A percentile compares a stretch with the other conserved stretches of the same genome.
These are phyloP conservation scores for Chrysanthemum seticuspe DNA, from an alignment of 129 eudicot species.

Conservation along the genomic window DNA sequence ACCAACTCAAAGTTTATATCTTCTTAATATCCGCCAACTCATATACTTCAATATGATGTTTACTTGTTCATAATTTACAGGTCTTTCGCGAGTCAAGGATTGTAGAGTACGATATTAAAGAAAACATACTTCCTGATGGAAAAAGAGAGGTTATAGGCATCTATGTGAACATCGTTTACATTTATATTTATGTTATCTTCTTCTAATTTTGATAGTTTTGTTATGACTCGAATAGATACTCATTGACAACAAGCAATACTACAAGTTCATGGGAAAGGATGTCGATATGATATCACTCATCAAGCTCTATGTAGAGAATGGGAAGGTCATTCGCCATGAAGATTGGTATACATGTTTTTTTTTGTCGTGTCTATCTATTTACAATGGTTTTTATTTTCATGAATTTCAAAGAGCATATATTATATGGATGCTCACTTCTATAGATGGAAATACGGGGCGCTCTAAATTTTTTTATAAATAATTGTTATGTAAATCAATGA, in stretches of 20 bases:
- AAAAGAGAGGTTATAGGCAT: slow-evolving; percentile 57
- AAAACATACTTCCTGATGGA: slow-evolving; percentile 59
- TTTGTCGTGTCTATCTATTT: background rate
- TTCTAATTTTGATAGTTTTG: background rate
- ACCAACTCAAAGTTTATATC: background rate
- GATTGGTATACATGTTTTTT: slow-evolving; percentile 49
- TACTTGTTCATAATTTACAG: slow-evolving; percentile 34
- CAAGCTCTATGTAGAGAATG: slow-evolving; percentile 63
- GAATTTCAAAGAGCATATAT: too few species aligned
- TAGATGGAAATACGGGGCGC: too few species aligned
- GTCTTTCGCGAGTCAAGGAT: slow-evolving; percentile 73
- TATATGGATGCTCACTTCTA: too few species aligned
- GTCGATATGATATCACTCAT: slow-evolving; percentile 79
- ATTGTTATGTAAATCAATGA: too few species aligned
- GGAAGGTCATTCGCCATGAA: slow-evolving; percentile 80
- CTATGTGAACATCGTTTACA: background rate
- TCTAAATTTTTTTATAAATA: too few species aligned
- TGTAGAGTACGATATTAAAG: slow-evolving; percentile 64
- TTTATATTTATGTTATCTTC: background rate
- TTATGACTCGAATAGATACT: slow-evolving; percentile 39
- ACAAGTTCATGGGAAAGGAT: slow-evolving; percentile 72
- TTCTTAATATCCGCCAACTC: background rate
- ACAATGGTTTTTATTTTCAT: too few species aligned
- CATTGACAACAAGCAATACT: slow-evolving; percentile 79
- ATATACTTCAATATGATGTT: background rate